Conservation (phyloP, 164 flowering plant genomes). For the Chimonanthus praecox region DNA sequence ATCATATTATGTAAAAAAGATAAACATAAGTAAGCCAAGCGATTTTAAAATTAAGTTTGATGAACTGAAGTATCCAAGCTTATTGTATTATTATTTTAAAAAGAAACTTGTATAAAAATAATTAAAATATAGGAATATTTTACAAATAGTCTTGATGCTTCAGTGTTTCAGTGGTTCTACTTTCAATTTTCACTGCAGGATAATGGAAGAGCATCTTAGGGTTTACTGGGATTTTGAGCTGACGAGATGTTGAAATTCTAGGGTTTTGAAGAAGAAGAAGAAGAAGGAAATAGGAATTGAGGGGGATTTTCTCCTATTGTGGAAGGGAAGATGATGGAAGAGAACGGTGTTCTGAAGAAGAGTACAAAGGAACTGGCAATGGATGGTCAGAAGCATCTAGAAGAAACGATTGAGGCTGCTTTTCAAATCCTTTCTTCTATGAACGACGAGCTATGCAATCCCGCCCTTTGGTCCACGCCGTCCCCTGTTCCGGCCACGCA, state of each 20-base stretch:
- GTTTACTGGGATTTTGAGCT: too few relatives aligned
- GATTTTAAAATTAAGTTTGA: too few relatives aligned
- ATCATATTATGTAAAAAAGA: too few relatives aligned
- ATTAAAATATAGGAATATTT: background rate
- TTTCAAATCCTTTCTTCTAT: conserved; percentile 70
- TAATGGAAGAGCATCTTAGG: too few relatives aligned
- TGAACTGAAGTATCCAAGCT: too few relatives aligned
- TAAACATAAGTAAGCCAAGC: too few relatives aligned
- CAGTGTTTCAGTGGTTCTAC: too few relatives aligned
- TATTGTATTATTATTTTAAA: too few relatives aligned
- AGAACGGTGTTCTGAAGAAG: conserved; percentile 12
- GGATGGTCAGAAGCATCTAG: conserved; percentile 64
- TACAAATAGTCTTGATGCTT: too few relatives aligned
- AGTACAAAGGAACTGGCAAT: conserved; percentile 49
- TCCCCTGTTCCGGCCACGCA: conserved; percentile 9
- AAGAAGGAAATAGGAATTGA: background rate
- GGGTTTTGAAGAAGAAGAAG: background rate
- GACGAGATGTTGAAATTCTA: too few relatives aligned
- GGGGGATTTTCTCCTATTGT: background rate
- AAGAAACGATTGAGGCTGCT: conserved; percentile 68
- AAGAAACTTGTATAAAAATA: too few relatives aligned
- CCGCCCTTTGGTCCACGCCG: conserved; percentile 59
- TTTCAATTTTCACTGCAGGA: too few relatives aligned
- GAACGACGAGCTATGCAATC: conserved; percentile 92
- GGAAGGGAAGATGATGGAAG: conserved; percentile 7